These are phyloP conservation scores for Kokia cookei DNA, from an alignment of 441 rosid genomes.

Conservation along the genomic window DNA sequence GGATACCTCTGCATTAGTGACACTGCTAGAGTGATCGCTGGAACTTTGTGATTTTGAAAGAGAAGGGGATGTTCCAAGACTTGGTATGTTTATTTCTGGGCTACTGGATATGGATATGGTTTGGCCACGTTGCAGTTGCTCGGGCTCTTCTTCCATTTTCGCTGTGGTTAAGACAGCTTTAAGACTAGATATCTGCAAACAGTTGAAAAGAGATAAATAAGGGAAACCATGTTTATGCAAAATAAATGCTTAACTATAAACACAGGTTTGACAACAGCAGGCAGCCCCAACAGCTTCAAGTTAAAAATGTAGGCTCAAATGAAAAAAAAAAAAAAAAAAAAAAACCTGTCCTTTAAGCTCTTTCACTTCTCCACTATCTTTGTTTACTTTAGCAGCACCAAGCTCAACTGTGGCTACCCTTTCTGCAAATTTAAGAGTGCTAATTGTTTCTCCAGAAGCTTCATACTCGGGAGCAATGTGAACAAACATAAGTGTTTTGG, in stretches of 20 bases:
- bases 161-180: constrained; percentile 51
- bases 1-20: constrained; percentile 43
- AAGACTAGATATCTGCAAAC: constrained; percentile 47
- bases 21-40: constrained; percentile 23
- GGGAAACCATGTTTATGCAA: background rate
- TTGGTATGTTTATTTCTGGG: constrained; percentile 36
- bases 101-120: constrained; percentile 24
- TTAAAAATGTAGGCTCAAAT: background rate
- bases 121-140: constrained; percentile 23
- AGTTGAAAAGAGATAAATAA: background rate
- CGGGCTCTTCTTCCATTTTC: constrained; percentile 39
- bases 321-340: background rate
- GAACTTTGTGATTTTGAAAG: constrained; percentile 36
- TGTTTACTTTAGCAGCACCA: constrained; percentile 71
- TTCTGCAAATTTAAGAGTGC: constrained; percentile 72
- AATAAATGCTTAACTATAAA: background rate
- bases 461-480: constrained; percentile 64
- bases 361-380: constrained; percentile 56
- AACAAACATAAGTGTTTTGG: constrained; percentile 74
- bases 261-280: background rate
- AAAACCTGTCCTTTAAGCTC: constrained; percentile 65
- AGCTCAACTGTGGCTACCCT: constrained; percentile 66
- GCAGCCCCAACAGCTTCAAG: background rate
- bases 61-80: constrained; percentile 39
- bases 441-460: constrained; percentile 57